Base-by-base conservation (phyloP, 106 monocot species). In the Dioscorea zingiberensis region DNA sequence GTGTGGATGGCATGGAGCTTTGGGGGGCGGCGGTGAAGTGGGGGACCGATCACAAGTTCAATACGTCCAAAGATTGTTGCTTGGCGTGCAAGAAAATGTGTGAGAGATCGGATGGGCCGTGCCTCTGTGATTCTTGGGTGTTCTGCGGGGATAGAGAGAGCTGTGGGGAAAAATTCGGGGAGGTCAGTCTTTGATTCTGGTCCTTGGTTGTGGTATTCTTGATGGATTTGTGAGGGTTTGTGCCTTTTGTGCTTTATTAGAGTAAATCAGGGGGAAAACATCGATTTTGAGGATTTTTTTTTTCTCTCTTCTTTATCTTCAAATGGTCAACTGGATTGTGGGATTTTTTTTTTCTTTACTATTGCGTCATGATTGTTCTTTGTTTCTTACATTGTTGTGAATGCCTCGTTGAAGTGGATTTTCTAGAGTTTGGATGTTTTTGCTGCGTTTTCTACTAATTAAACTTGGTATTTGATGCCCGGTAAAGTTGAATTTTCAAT, bases 51-150 rank as follows among this genome's bases (percentile, higher is more conserved):
- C 89, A 89, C 73, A 76, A 59, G 84, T 68, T 93, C 55, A 76
- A 82, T n/a, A 67, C 85, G 5, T 74, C 89, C 18, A 44, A 38
- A 26, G 88, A 83, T 21, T 98, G 92, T 76, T 98, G 98, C 74
- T 68, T 28, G 21, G 92, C 92, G 1, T 98, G 98, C 74, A 89
- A 87, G 86, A 65, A 70, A 23, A 85, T 89, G 85, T 97, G 97
- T 48, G 7, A 55, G 17, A 83, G 67, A 16, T 45, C 23, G 13
- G 97, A 82, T 22, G 85, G 83, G 25, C 80, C 80, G 32, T 92
- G 92, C 55, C 75, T 80, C n/a, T 98, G 98, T 57, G 74, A 98
- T 73, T 85, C 93, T 5, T 97, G 97, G 97, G 97, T 97, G 16
- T 97, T 92, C 70, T 97, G 97, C 45, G 97, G 97, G 3, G 84